Evolutionary conservation across 768 basidiomycete genomes (phyloP), one percentile per base, ranked within the genome.

Genomic region (Asterophora parasitica): DNA sequence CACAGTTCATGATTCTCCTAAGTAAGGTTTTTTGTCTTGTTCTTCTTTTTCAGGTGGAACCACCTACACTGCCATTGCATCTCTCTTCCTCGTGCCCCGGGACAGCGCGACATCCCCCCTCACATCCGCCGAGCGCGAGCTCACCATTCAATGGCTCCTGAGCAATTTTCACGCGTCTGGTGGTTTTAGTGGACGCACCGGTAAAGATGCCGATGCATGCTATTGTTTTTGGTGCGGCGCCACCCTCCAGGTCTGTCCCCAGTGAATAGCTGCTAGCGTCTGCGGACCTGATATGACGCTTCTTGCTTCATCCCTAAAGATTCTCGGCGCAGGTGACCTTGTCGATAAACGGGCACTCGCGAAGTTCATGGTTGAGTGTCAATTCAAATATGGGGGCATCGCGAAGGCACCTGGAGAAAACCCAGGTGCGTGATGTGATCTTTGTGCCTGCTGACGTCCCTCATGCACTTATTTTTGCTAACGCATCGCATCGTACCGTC

Each of bases 171-270:
- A 78, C 38, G 51, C 58, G 0, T 72, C 73, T 0, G 92, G 92
- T 0, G 95, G 95, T 0, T 96, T 92, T 60, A 72, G 85, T 55
- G 95, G 95, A 2, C 77, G 95, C 17, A 92, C 92, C 1, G 84
- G 82, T 49, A 99, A 99, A 67, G 72, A 76, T 4, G 78, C 86
- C 4, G 95, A 98, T 54, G 89, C 92, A 2, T 99, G 95, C 63
- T 99, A 99, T 65, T 90, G 88, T 54, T 98, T 96, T 65, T 99
- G 95, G 95, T 87, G 86, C 56, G 85, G 89, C 3, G 93, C 83
- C 7, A 75, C 89, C 0, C 65, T 97, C 8, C 66, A 77, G 60
- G 94, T 94, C 52, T 43, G 78, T 23, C 3, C 23, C 23, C 9
- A 23, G 31, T n/a, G 23, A 34, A 9, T 42, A 9, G 6, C 12